Percentiles rank a stretch among this genome's conserved stretches.
These are phyloP conservation scores for Aschersonia sp. DNA, from an alignment of 2,329 filamentous ascomycete genomes.

Conservation along the genomic window DNA sequence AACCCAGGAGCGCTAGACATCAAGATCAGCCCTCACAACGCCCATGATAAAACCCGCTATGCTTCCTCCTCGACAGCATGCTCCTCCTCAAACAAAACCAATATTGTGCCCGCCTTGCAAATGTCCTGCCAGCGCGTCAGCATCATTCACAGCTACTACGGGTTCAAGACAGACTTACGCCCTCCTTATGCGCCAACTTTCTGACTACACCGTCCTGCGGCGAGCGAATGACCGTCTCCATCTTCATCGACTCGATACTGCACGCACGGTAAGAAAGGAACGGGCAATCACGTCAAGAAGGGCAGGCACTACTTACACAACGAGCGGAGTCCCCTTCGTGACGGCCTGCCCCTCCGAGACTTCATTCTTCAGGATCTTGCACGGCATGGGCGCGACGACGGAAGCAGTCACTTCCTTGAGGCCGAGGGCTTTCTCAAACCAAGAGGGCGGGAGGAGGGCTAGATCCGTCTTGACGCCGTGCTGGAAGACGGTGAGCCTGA, in stretches of 20 bases:
- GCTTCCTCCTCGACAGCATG: constrained; percentile 13
- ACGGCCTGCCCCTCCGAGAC: constrained; percentile 71
- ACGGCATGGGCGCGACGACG: constrained; percentile 90
- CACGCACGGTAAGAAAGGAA: neutral
- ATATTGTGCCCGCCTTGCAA: constrained; percentile 61
- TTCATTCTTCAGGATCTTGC: constrained; percentile 85
- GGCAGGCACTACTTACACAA: constrained; percentile 45
- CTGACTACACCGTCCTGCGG: constrained; percentile 59
- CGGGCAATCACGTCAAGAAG: neutral
- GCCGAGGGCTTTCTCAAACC: constrained; percentile 80
- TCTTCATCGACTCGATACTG: constrained; percentile 78
- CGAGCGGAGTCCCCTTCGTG: constrained; percentile 71
- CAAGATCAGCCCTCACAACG: constrained; percentile 4
- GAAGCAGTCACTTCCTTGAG: constrained; percentile 68
- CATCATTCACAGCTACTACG: too few relatives aligned
- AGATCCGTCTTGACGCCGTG: constrained; percentile 45
- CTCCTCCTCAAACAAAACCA: constrained; percentile 56
- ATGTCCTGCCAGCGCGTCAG: constrained; percentile 40
- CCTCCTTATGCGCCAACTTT: constrained; percentile 59
- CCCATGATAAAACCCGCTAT: constrained; percentile 5
- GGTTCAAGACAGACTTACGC: constrained; percentile 34
- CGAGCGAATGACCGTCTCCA: constrained; percentile 73
- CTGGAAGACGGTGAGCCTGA: constrained; percentile 67
- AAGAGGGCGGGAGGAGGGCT: constrained; percentile 47
- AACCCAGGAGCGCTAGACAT: too few relatives aligned